These are phyloP conservation scores for Westerdykella sp. DNA, from an alignment of 2,329 filamentous ascomycete species.

Conservation along the genomic window DNA sequence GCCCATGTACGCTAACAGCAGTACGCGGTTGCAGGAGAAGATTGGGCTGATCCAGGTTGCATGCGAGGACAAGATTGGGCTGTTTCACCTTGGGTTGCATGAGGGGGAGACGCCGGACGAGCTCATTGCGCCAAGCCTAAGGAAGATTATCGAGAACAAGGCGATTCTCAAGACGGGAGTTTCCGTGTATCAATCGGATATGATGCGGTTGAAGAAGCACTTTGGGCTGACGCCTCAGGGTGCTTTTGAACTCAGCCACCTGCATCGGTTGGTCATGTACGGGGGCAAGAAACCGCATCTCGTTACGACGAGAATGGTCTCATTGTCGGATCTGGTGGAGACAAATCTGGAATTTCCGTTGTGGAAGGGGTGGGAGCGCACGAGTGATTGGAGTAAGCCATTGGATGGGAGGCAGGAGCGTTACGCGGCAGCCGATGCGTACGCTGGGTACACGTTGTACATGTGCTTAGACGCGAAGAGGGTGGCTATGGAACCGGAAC, in stretches of 20 bases:
- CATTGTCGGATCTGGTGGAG: slow-evolving; percentile 63
- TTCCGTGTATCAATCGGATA: slow-evolving; percentile 57
- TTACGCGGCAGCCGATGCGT: slow-evolving; percentile 79
- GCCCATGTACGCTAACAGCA: slow-evolving; percentile 48
- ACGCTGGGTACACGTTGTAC: slow-evolving; percentile 72
- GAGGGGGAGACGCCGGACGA: slow-evolving; percentile 41
- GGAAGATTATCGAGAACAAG: slow-evolving; percentile 64
- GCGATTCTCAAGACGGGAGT: slow-evolving; percentile 71
- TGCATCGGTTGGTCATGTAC: slow-evolving; percentile 71
- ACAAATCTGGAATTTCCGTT: slow-evolving; percentile 68
- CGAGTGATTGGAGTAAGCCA: slow-evolving; percentile 64
- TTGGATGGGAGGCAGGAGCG: slow-evolving; percentile 60
- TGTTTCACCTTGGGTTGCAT: slow-evolving; percentile 71
- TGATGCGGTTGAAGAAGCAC: slow-evolving; percentile 59
- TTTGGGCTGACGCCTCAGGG: slow-evolving; percentile 60
- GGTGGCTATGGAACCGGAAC: slow-evolving; percentile 54
- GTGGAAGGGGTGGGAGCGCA: slow-evolving; percentile 64
- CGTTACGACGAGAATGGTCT: slow-evolving; percentile 47
- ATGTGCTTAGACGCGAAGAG: slow-evolving; percentile 61
- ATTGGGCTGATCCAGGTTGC: slow-evolving; percentile 81
- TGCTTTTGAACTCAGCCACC: slow-evolving; percentile 73
- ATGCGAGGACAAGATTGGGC: slow-evolving; percentile 64
- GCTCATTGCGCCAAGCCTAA: slow-evolving; percentile 65
- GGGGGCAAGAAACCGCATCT: slow-evolving; percentile 44
- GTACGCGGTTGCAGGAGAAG: slow-evolving; percentile 55